phyloP scores from a whole-genome alignment of 2,329 filamentous ascomycete genomes.

The Venturia aucupariae region DNA sequence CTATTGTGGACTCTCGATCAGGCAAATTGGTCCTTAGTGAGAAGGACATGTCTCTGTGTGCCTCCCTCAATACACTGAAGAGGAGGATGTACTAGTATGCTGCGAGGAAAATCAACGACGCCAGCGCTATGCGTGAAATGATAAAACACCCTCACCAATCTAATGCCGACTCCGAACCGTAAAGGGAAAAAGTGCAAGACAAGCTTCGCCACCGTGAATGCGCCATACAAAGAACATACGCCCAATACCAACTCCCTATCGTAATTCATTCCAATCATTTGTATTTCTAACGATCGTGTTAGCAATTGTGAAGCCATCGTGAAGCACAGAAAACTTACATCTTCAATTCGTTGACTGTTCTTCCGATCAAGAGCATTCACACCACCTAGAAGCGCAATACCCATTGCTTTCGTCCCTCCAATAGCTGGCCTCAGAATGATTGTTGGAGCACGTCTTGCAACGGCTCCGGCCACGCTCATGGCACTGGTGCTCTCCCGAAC shows the following conservation, averaged over 20 bases:
- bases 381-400: slow-evolving; percentile 81
- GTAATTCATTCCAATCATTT: background rate
- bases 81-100: background rate
- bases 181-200: background rate
- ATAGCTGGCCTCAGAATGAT: slow-evolving; percentile 86
- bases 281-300: background rate
- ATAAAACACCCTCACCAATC: slow-evolving; percentile 1
- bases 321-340: slow-evolving; percentile 51
- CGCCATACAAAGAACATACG: background rate
- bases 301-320: background rate
- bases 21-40: background rate
- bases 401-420: slow-evolving; percentile 79
- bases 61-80: background rate
- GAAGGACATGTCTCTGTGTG: background rate
- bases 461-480: slow-evolving; percentile 66
- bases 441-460: slow-evolving; percentile 78
- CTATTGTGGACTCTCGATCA: background rate
- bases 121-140: background rate
- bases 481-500: slow-evolving; percentile 80
- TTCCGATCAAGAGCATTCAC: slow-evolving; percentile 83
- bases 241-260: background rate
- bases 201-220: background rate
- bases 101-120: slow-evolving; percentile 2
- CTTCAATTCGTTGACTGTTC: slow-evolving; percentile 72
- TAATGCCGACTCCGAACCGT: background rate